Evolutionary conservation across 441 rosid genomes (phyloP), one percentile per base, ranked within the genome.

Genomic region (Sinapis alba): DNA sequence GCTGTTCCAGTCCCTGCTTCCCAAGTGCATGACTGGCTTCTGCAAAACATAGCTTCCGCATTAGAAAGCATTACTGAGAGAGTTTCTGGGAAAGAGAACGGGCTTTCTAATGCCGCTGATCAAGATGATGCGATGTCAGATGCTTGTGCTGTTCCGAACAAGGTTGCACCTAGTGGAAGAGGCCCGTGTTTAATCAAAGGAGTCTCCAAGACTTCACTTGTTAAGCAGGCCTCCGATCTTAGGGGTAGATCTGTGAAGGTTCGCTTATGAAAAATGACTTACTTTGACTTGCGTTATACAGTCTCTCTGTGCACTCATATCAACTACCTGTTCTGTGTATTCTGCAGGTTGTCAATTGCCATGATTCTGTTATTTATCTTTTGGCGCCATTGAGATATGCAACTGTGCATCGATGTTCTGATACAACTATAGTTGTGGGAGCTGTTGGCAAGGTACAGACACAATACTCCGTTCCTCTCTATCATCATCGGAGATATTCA

Each of bases 341-440:
- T 72, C 71, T 79, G 74, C 89, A 96, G 99, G 96, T 96, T 76
- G 82, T 90, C 75, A 94, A 96, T 83, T 94, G 99, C 85, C 98
- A 96, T 60, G 99, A 94, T 79, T 96, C 98, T 67, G 92, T 86
- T 66, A 87, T 94, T 81, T 96, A 96, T 80, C 89, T 96, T 76
- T 82, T 96, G 79, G 96, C 97, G 26, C 99, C 99, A 61, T 74
- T 96, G 79, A 88, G 94, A 86, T 94, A 94, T 79, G 96, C 93
- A 47, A 94, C 98, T 21, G 69, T 96, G 57, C 90, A 96, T 77
- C 98, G 99, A 81, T 94, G 98, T 84, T 96, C 99, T 60, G 99
- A 94, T 79, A 77, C 98, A 47, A 94, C 99, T 61, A 89, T 96
- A 77, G 88, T 96, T 82, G 86, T 96, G 79, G 99, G 99, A 83